These are phyloP conservation scores for Chiua virens DNA, from an alignment of 768 basidiomycete genomes.

Conservation along the genomic window DNA sequence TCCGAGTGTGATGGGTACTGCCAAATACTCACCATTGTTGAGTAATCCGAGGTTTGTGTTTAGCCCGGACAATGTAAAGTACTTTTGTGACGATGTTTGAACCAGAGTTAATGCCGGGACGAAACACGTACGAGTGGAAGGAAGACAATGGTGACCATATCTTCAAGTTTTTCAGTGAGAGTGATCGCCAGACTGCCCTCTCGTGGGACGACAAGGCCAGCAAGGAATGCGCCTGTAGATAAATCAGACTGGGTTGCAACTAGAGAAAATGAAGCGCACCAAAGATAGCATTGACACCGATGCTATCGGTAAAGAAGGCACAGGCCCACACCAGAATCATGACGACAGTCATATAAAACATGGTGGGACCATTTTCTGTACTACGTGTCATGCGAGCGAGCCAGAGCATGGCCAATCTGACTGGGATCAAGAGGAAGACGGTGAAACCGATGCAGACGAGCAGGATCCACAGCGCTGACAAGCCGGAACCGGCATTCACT, in stretches of 20 bases:
- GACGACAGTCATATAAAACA: constrained; percentile 85
- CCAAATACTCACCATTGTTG: constrained; percentile 53
- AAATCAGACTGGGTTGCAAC: neutral
- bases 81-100: constrained; percentile 43
- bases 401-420: constrained; percentile 63
- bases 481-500: constrained; percentile 82
- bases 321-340: constrained; percentile 81
- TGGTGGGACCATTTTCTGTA: constrained; percentile 77
- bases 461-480: constrained; percentile 84
- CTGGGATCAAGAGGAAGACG: constrained; percentile 69
- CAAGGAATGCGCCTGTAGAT: constrained; percentile 69
- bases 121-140: constrained; percentile 63
- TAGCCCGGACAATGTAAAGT: constrained; percentile 91
- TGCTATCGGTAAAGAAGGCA: constrained; percentile 91
- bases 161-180: constrained; percentile 95
- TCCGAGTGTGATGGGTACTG: neutral
- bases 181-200: constrained; percentile 84
- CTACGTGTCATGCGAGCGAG: constrained; percentile 78
- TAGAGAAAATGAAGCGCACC: constrained; percentile 41
- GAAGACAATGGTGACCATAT: constrained; percentile 89
- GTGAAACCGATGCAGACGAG: constrained; percentile 80
- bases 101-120: neutral
- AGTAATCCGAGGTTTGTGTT: constrained; percentile 86
- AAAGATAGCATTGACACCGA: constrained; percentile 91
- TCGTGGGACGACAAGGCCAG: constrained; percentile 80